Conservation (phyloP, 2,329 filamentous ascomycete species). For the Setomelanomma holmii region DNA sequence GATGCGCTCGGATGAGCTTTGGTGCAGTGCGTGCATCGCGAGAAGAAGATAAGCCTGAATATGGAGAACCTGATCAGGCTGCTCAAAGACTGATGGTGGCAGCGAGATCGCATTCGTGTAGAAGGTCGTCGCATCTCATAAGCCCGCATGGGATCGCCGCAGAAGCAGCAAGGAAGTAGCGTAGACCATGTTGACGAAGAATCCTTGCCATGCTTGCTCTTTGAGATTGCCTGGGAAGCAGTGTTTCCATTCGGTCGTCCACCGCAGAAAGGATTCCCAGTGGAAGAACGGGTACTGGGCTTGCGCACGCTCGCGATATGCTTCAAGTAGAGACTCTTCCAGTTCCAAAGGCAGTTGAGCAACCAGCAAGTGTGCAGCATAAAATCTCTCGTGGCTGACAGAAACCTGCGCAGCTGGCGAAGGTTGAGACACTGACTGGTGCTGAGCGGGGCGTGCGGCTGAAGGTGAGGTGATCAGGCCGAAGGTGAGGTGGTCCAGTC, state of each 20-base stretch:
- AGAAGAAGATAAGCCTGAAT: conserved; percentile 26
- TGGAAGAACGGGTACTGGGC: conserved; percentile 26
- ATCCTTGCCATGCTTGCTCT: conserved; percentile 22
- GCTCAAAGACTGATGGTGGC: conserved; percentile 18
- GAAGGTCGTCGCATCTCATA: conserved; percentile 14
- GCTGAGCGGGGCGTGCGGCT: neutral
- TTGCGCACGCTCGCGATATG: conserved; percentile 28
- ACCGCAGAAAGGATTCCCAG: conserved; percentile 22
- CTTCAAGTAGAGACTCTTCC: conserved; percentile 14
- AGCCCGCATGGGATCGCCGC: conserved; percentile 9
- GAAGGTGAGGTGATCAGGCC: conserved; percentile 21
- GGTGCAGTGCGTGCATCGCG: conserved; percentile 24
- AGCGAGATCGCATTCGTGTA: conserved; percentile 20
- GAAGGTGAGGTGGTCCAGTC: conserved; percentile 20
- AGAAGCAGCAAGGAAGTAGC: conserved; percentile 21
- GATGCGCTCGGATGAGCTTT: conserved; percentile 28
- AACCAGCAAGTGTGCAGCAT: conserved; percentile 2
- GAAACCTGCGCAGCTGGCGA: neutral
- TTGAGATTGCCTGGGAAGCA: conserved; percentile 7
- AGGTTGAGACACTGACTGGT: neutral
- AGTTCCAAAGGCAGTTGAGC: conserved; percentile 13
- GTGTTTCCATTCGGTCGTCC: conserved; percentile 20
- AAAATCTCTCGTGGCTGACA: neutral
- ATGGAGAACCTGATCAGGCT: conserved; percentile 21
- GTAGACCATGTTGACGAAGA: conserved; percentile 26